Base-by-base conservation (phyloP, 768 basidiomycete genomes). In the Pleurotus pulmonarius region DNA sequence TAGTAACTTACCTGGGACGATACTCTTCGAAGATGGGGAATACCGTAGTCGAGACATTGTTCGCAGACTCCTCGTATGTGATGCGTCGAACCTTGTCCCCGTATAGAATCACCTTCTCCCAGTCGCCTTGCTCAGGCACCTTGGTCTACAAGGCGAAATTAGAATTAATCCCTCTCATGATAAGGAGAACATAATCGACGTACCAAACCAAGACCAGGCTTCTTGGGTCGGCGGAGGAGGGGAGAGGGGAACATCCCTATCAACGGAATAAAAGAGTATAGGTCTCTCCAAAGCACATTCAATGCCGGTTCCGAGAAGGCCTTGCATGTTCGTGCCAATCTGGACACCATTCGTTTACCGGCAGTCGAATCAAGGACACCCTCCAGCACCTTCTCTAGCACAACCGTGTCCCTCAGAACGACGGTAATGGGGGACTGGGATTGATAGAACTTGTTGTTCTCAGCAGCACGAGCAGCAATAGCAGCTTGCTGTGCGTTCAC, bases 171-270 rank as follows among this genome's bases (percentile, higher is more conserved):
- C 34, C 39, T 3, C 4, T 37, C n/a, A 20, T 41, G 9, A 3
- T 9, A 4, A 37, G 24, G 22, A 49, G 9, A 40, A 44, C 16
- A 11, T 9, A 34, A 12, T 11, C 4, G 34, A 74, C 89, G 66
- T 65, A 91, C 90, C 75, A 92, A 75, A 67, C 90, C 90, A 59
- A 90, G 71, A 49, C 88, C 88, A 49, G 90, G 90, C 65, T 80
- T 83, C 59, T 83, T 81, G 56, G 83, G 76, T 69, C 83, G 88
- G 71, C 83, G 88, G 70, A 90, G 73, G 60, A 90, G 64, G 60
- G 79, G 74, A 56, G 73, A 75, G 12, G 90, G 90, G 67, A 92
- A 91, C 55, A 90, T 67, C 37, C 85, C 84, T 56, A 91, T 74
- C 56, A 92, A 74, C 8, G 90, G 90, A 46, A 83, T 70, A 58